Evolutionary conservation across 2,329 filamentous ascomycete species (phyloP).

Genomic region (Lasiodiplodia gonubiensis): DNA sequence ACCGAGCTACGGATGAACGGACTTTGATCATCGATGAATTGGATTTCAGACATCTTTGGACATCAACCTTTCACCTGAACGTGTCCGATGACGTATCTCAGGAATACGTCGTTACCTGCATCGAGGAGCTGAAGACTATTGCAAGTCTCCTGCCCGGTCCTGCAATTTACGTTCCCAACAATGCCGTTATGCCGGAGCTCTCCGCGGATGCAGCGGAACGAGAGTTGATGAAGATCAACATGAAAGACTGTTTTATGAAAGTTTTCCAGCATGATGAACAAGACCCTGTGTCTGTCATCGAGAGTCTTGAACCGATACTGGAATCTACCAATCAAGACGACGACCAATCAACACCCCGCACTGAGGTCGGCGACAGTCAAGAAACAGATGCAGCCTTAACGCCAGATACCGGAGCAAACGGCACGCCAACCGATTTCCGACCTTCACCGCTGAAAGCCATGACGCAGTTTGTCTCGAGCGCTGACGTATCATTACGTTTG

Average conservation of each 20-base stretch:
- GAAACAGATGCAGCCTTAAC: slow-evolving; percentile 30
- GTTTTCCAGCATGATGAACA: slow-evolving; percentile 84
- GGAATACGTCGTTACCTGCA: slow-evolving; percentile 65
- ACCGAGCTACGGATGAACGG: slow-evolving; percentile 38
- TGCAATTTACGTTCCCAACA: slow-evolving; percentile 74
- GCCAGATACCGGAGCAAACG: slow-evolving; percentile 30
- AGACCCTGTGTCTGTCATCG: slow-evolving; percentile 83
- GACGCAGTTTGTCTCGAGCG: slow-evolving; percentile 81
- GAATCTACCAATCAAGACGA: slow-evolving; percentile 62
- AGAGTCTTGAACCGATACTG: slow-evolving; percentile 88
- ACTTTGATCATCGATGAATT: slow-evolving; percentile 48
- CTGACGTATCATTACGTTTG: slow-evolving; percentile 80
- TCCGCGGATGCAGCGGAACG: slow-evolving; percentile 83
- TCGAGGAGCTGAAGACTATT: slow-evolving; percentile 65
- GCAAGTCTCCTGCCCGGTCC: slow-evolving; percentile 56
- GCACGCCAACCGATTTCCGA: background rate
- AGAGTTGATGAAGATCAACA: slow-evolving; percentile 89
- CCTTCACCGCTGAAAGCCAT: slow-evolving; percentile 68
- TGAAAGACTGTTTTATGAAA: slow-evolving; percentile 93
- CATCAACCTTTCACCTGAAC: slow-evolving; percentile 66
- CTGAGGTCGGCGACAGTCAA: slow-evolving; percentile 28
- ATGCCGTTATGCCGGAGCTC: slow-evolving; percentile 84
- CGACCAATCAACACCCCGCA: background rate
- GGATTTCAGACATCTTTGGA: slow-evolving; percentile 68
- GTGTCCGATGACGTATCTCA: slow-evolving; percentile 61